phyloP scores from a whole-genome alignment of 75 land plant species.

The Cunninghamia lanceolata region DNA sequence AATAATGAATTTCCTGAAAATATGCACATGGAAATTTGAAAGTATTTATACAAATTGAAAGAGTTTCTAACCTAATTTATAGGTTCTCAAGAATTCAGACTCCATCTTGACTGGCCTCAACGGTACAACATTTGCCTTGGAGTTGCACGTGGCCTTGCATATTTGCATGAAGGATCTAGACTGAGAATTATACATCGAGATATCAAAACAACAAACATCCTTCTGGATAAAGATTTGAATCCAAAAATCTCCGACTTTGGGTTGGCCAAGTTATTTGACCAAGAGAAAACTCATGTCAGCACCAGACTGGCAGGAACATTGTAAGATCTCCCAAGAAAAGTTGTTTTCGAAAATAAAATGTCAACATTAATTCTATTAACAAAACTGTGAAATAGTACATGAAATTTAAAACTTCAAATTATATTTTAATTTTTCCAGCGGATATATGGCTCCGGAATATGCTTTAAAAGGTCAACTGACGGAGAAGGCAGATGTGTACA shows the following conservation, averaged over 20 bases:
- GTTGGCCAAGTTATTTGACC: slow-evolving; percentile 24
- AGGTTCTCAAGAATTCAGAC: slow-evolving; percentile 14
- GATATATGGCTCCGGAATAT: slow-evolving; percentile 51
- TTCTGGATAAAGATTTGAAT: slow-evolving; percentile 21
- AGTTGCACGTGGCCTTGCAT: slow-evolving; percentile 32
- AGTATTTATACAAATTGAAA: neutral
- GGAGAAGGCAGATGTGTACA: slow-evolving; percentile 55
- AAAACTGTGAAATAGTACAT: neutral
- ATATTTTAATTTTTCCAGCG: slow-evolving; percentile 18
- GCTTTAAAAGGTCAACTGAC: slow-evolving; percentile 39
- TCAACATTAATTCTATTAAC: neutral
- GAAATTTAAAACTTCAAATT: neutral
- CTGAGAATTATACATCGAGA: slow-evolving; percentile 24
- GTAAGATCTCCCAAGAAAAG: slow-evolving; percentile 5
- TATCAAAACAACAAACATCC: slow-evolving; percentile 23
- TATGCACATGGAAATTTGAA: neutral
- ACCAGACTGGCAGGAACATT: slow-evolving; percentile 34
- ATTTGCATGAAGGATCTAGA: slow-evolving; percentile 34
- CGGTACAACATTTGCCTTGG: slow-evolving; percentile 21
- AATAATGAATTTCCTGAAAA: neutral
- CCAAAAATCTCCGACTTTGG: slow-evolving; percentile 31
- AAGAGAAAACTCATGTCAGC: slow-evolving; percentile 28
- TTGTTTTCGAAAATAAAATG: neutral
- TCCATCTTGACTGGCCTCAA: slow-evolving; percentile 19
- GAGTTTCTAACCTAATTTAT: neutral